These are phyloP conservation scores for Lodderomyces metapsilosis DNA, from an alignment of 1,139 yeast genomes.

Conservation along the genomic window DNA sequence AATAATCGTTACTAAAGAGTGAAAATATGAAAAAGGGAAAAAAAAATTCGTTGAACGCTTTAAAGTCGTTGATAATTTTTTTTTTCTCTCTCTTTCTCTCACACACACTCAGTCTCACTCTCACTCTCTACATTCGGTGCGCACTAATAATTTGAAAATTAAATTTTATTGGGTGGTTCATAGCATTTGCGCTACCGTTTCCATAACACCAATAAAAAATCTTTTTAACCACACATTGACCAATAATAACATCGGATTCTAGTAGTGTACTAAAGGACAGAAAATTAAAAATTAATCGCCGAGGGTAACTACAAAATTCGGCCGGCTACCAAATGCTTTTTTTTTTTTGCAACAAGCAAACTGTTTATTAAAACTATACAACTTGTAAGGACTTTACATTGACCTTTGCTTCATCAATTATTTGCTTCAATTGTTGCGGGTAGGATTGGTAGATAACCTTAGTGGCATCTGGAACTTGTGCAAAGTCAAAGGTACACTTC, in stretches of 20 bases:
- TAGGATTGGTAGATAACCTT: slow-evolving; percentile 21
- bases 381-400: not conserved
- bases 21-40: slow-evolving; percentile 14
- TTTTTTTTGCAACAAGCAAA: not conserved
- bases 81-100: slow-evolving; percentile 5
- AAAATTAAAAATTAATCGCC: too few species aligned
- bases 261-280: too few species aligned
- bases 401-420: slow-evolving; percentile 16
- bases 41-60: slow-evolving; percentile 11
- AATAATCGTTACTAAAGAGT: slow-evolving; percentile 6
- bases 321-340: not conserved
- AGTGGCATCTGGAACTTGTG: slow-evolving; percentile 20
- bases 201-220: not conserved
- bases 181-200: not conserved
- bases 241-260: not conserved
- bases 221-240: not conserved
- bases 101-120: too few species aligned
- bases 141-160: too few species aligned
- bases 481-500: slow-evolving; percentile 15
- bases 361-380: not conserved
- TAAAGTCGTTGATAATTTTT: slow-evolving; percentile 7
- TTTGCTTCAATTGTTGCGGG: slow-evolving; percentile 20
- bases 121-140: slow-evolving; percentile 5
- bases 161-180: not conserved
- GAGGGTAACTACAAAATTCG: too few species aligned